Base-by-base conservation (phyloP, 257 asterid species). In the Cynanchum wilfordii region DNA sequence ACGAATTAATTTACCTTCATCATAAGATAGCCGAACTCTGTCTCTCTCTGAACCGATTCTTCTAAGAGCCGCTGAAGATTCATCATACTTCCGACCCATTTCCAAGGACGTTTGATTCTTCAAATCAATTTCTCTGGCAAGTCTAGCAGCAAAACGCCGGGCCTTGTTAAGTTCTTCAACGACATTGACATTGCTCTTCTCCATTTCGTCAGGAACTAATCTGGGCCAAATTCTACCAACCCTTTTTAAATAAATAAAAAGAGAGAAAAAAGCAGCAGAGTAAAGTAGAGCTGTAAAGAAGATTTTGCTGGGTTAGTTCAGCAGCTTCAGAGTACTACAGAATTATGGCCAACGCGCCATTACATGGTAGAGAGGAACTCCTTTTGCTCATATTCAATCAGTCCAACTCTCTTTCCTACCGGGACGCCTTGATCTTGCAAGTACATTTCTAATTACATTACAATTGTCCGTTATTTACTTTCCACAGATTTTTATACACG, bases 121-220 rank as follows among this genome's bases (percentile, higher is more conserved):
- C 27, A 27, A 7, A 72, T 72, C 76, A 25, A 72, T 60, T 36
- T 59, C 69, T 49, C 47, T 60, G 19, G 76, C 76, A 27, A 72
- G 57, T 16, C 58, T 45, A 44, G 62, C 59, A 22, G 49, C 70
- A 60, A 60, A 40, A 6, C 33, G 4, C 38, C 76, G 19, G 40
- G 50, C 55, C 16, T 58, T 72, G 10, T 47, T 62, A 40, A 70
- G 74, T 56, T 70, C 74, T 36, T 52, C 65, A 12, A n/a, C 62
- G 0, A 22, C 30, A 36, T 55, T 30, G 33, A 0, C 40, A 16
- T 51, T 70, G 22, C 10, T 36, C 22, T 51, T 38, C 74, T 54
- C 64, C 74, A 52, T 70, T 70, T 70, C 52, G 11, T 33, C 63
- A 16, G 36, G 47, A 5, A 20, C 30, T 45, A 1, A 22, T 51